Conservation (phyloP, 257 asterid species). For the Hygrophila difformis region DNA sequence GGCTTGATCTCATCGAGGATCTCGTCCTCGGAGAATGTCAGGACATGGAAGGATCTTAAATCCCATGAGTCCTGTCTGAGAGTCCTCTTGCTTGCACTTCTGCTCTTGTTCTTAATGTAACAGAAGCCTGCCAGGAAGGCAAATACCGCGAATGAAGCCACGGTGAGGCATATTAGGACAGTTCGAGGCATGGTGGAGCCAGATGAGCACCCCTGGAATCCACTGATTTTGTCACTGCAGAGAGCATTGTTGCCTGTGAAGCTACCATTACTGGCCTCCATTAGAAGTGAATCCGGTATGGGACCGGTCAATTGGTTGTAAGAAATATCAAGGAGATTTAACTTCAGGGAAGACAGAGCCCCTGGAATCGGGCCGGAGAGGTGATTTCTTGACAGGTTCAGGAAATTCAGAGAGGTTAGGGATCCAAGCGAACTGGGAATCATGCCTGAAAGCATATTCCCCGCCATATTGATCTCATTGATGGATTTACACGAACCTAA, state of each 20-base stretch:
- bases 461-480: slow-evolving; percentile 50
- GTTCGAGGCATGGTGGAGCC: slow-evolving; percentile 20
- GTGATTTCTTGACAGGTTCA: slow-evolving; percentile 63
- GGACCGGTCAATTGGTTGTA: slow-evolving; percentile 51
- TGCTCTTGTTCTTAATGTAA: slow-evolving; percentile 29
- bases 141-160: slow-evolving; percentile 26
- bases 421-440: slow-evolving; percentile 57
- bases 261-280: slow-evolving; percentile 57
- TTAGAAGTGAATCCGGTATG: slow-evolving; percentile 50
- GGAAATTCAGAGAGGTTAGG: slow-evolving; percentile 50
- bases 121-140: slow-evolving; percentile 26
- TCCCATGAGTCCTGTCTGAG: slow-evolving; percentile 64
- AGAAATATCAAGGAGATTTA: slow-evolving; percentile 72
- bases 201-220: slow-evolving; percentile 37
- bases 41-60: slow-evolving; percentile 50
- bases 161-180: slow-evolving; percentile 30
- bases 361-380: slow-evolving; percentile 70
- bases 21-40: slow-evolving; percentile 59
- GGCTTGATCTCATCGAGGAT: slow-evolving; percentile 58
- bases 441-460: slow-evolving; percentile 42
- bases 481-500: slow-evolving; percentile 53
- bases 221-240: slow-evolving; percentile 46
- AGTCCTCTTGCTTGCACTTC: slow-evolving; percentile 26
- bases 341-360: slow-evolving; percentile 45
- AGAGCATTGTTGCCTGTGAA: slow-evolving; percentile 57